Evolutionary conservation across 2,329 filamentous ascomycete species (phyloP), one percentile per base, ranked within the genome.

Genomic region (Blastomyces silverae): DNA sequence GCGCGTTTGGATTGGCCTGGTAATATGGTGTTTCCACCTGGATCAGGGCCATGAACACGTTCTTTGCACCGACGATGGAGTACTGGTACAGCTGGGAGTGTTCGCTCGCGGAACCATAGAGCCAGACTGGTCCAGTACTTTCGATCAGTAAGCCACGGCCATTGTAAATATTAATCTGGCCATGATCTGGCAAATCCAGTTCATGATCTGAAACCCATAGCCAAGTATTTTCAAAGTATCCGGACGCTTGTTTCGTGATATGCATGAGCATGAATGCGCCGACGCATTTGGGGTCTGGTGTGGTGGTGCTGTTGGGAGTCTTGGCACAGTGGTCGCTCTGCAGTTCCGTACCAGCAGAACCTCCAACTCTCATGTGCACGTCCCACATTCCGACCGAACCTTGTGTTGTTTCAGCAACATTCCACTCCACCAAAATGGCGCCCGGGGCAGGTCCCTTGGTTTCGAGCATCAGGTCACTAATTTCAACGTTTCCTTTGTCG

Each of bases 171-270:
- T 88, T 83, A 70, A 86, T 85, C 73, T 87, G 85, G 66, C 79
- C 85, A 75, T 90, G 85, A 72, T 89, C 87, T 10, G 77, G 68
- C 15, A 86, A 83, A 75, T 96, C 92, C 31, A 96, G 87, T 74
- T 95, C 90, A 80, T 96, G 92, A 75, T 96, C 92, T 2, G 92
- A 87, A 58, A 91, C 89, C 91, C 92, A 96, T 76, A 90, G 88
- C 90, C 91, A 96, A 58, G 83, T 87, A 79, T 96, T 96, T 81
- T 97, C 92, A 56, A 96, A 80, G 79, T 96, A 96, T 57, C 86
- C 85, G 48, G 86, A 88, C 22, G 82, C 82, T 48, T 76, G 72
- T 67, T 81, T 76, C 44, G 84, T 85, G 63, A 84, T 75, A 72
- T 85, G 84, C 66, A 86, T 78, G 59, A 86, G 78, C 75, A 85